These are phyloP conservation scores for Chloranthus sessilifolius DNA, from an alignment of 164 flowering plant species.

Conservation along the genomic window DNA sequence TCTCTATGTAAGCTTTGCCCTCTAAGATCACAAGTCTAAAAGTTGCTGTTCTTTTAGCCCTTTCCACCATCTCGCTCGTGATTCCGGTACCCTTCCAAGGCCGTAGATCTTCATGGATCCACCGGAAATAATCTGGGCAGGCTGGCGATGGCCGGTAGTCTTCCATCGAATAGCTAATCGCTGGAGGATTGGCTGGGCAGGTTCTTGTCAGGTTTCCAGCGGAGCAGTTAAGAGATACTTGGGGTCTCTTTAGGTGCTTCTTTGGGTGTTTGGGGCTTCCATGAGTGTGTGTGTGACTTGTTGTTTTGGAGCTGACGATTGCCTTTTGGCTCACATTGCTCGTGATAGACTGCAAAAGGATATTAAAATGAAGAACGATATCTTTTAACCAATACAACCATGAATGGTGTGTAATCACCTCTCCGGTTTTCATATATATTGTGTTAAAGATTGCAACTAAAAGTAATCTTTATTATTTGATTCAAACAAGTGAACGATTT, in stretches of 20 bases:
- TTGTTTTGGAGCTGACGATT: no score
- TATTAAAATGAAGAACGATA: no score
- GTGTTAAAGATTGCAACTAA: no score
- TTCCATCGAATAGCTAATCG: not conserved
- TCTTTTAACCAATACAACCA: no score
- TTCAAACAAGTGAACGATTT: no score
- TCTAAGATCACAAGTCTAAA: slow-evolving; percentile 29
- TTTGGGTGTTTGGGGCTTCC: not conserved
- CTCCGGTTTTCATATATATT: no score
- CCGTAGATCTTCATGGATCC: slow-evolving; percentile 47
- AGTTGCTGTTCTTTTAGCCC: slow-evolving; percentile 18
- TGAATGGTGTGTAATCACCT: no score
- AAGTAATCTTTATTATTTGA: no score
- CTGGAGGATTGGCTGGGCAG: slow-evolving; percentile 23
- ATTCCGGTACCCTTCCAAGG: slow-evolving; percentile 40
- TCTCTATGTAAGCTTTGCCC: slow-evolving; percentile 32
- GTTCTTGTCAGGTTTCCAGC: slow-evolving; percentile 24
- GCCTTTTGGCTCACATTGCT: no score
- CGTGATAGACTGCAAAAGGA: no score
- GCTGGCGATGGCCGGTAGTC: not conserved
- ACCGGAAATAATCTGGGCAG: slow-evolving; percentile 45
- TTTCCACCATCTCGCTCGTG: slow-evolving; percentile 31
- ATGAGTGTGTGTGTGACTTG: no score
- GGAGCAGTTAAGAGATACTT: not conserved
- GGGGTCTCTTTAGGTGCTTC: not conserved